Conservation (phyloP, 768 basidiomycete species). For the Floccularia luteovirens region DNA sequence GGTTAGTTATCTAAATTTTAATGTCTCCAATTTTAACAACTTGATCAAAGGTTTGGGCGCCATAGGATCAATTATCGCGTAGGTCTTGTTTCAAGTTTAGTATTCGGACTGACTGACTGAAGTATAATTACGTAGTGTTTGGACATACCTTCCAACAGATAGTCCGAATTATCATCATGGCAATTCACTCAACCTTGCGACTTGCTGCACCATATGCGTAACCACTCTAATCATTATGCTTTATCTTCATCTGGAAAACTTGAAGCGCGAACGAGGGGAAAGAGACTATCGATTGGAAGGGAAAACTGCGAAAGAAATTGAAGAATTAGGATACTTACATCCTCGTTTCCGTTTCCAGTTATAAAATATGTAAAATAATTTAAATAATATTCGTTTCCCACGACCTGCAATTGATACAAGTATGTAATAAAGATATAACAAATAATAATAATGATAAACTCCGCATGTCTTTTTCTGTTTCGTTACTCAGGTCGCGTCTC, state of each 20-base stretch:
- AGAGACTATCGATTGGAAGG: constrained; percentile 31
- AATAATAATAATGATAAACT: neutral
- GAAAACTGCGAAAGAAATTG: constrained; percentile 26
- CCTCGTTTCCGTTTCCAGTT: constrained; percentile 36
- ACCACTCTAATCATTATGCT: constrained; percentile 20
- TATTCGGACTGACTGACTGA: too few species aligned
- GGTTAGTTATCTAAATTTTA: constrained; percentile 13
- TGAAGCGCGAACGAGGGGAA: constrained; percentile 31
- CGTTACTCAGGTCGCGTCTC: neutral
- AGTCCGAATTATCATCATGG: constrained; percentile 39
- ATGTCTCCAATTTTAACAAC: neutral
- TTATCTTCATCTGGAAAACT: constrained; percentile 35
- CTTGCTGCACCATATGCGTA: constrained; percentile 21
- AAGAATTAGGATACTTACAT: constrained; percentile 35
- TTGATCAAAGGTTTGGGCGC: constrained; percentile 27
- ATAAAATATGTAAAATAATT: constrained; percentile 8
- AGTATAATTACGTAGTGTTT: constrained; percentile 21
- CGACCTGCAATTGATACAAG: neutral
- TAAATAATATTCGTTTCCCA: neutral
- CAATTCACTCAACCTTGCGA: constrained; percentile 36
- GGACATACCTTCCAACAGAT: constrained; percentile 39
- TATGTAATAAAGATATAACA: constrained; percentile 8
- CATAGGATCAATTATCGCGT: constrained; percentile 38
- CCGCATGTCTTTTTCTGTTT: neutral
- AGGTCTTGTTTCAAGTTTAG: constrained; percentile 8